Percentiles rank a stretch among this genome's conserved stretches.
Conservation (phyloP, 2,329 filamentous ascomycete genomes). For the Phialophora macrospora region DNA sequence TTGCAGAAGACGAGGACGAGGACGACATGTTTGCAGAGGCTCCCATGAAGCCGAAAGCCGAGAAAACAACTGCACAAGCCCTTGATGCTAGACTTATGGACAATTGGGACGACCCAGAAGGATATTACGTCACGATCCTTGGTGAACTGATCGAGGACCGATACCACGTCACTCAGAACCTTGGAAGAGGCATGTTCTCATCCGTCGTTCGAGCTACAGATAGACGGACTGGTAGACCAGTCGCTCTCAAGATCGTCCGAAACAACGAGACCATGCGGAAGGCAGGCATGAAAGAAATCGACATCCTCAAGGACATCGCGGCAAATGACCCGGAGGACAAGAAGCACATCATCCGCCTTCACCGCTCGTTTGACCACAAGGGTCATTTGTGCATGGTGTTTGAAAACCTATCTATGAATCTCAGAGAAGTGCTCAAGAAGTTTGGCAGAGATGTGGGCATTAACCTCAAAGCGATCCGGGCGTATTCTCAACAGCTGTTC, state of each 20-base stretch:
- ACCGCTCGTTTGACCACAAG: constrained; percentile 90
- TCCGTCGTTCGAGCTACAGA: constrained; percentile 90
- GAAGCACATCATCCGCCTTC: constrained; percentile 87
- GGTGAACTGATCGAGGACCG: constrained; percentile 88
- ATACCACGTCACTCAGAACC: constrained; percentile 83
- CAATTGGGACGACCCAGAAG: constrained; percentile 90
- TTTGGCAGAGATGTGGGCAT: constrained; percentile 94
- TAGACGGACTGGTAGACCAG: constrained; percentile 72
- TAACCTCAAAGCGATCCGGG: constrained; percentile 82
- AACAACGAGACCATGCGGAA: constrained; percentile 93
- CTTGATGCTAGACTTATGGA: constrained; percentile 78
- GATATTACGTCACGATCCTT: constrained; percentile 93
- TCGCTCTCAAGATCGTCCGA: constrained; percentile 97
- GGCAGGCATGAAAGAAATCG: constrained; percentile 91
- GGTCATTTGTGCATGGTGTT: constrained; percentile 96
- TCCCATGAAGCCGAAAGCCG: constrained; percentile 57
- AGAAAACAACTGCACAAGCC: constrained; percentile 60
- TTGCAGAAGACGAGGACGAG: constrained; percentile 64
- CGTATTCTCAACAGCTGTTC: constrained; percentile 94
- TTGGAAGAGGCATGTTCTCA: constrained; percentile 96
- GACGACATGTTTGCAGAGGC: constrained; percentile 90
- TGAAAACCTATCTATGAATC: constrained; percentile 88
- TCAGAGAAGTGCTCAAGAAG: constrained; percentile 92
- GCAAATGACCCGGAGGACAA: constrained; percentile 84
- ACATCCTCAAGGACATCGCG: constrained; percentile 85